Base-by-base conservation (phyloP, 2,329 filamentous ascomycete genomes). In the Fusarium illudens region DNA sequence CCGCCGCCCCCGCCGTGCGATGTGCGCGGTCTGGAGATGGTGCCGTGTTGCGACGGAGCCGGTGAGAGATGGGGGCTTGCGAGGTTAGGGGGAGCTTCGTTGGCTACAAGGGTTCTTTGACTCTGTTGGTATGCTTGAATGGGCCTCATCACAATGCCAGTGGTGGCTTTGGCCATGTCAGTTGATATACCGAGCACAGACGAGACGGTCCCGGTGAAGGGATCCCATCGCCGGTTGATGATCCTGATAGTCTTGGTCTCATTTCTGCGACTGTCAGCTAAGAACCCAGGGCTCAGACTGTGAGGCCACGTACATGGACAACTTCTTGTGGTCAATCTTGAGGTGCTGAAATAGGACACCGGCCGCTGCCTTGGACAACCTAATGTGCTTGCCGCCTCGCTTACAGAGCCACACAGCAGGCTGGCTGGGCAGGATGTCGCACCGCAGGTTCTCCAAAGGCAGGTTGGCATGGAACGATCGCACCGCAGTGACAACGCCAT, bases 381-480 rank as follows among this genome's bases (percentile, higher is more conserved):
- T 73, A 1, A 70, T 39, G 1, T 59, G 25, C 4, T 34, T 64
- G 0, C 60, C 57, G 0, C 49, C 67, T 20, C 42, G 48, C 1
- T 71, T 62, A 13, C 46, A 60, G 0, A 53, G 1, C 69, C 65
- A 73, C 2, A 44, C 58, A 4, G 71, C 69, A 0, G 51, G 30
- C 2, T 32, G 33, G 3, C 69, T 57, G 0, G 37, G 29, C 4
- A 73, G 3, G 0, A 71, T 12, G 7, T 72, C 67, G 12, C 71
- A 72, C 15, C 49, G 59, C 34, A 73, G 64, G 0, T 57, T 46
- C 20, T 62, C 67, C 1, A 73, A 27, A n/a, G 71, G 70, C 2
- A 70, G 11, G 56, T 70, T 68, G 0, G 62, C 63, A 36, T 74
- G 71, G 30, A 73, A 73, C 4, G 64, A 73, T 3, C 60, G 59